Percentiles rank a stretch among this genome's conserved stretches.
Evolutionary conservation across 1,139 yeast species (phyloP).

Genomic region (Taiozyma onychis): DNA sequence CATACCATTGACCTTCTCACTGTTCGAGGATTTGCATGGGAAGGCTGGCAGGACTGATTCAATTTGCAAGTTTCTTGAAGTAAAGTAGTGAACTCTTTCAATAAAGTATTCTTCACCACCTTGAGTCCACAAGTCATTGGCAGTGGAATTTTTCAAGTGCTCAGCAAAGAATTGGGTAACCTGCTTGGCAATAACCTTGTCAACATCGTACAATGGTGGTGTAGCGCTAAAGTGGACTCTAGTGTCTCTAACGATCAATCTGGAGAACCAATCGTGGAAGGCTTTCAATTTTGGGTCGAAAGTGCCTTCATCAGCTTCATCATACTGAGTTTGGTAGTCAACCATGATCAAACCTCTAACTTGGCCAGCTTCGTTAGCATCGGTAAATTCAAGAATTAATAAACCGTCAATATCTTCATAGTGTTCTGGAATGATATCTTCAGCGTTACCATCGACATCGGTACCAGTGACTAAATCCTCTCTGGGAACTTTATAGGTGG

Average conservation of each 20-base stretch:
- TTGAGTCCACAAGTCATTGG: constrained; percentile 43
- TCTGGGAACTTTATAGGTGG: constrained; percentile 1
- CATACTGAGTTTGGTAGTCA: constrained; percentile 11
- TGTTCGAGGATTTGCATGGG: constrained; percentile 57
- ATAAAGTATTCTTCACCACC: constrained; percentile 40
- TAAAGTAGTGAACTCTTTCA: constrained; percentile 40
- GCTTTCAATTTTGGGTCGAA: constrained; percentile 8
- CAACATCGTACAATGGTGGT: constrained; percentile 12
- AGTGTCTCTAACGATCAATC: constrained; percentile 29
- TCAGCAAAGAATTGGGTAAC: constrained; percentile 36
- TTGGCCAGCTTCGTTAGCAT: constrained; percentile 24
- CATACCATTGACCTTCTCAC: constrained; percentile 44
- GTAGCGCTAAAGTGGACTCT: constrained; percentile 21
- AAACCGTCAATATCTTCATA: constrained; percentile 12
- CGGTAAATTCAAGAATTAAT: constrained; percentile 26
- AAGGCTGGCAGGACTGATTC: constrained; percentile 61
- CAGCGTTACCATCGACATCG: neutral
- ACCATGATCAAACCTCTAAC: constrained; percentile 30
- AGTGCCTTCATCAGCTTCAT: constrained; percentile 16
- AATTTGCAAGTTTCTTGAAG: constrained; percentile 39
- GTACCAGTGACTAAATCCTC: neutral
- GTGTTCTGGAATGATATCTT: constrained; percentile 5
- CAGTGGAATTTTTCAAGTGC: constrained; percentile 42
- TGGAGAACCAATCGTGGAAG: constrained; percentile 34
- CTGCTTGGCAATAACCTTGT: constrained; percentile 21